Evolutionary conservation across 148 eudicot species (phyloP), one percentile per base, ranked within the genome.

Genomic region (Limonium bicolor): DNA sequence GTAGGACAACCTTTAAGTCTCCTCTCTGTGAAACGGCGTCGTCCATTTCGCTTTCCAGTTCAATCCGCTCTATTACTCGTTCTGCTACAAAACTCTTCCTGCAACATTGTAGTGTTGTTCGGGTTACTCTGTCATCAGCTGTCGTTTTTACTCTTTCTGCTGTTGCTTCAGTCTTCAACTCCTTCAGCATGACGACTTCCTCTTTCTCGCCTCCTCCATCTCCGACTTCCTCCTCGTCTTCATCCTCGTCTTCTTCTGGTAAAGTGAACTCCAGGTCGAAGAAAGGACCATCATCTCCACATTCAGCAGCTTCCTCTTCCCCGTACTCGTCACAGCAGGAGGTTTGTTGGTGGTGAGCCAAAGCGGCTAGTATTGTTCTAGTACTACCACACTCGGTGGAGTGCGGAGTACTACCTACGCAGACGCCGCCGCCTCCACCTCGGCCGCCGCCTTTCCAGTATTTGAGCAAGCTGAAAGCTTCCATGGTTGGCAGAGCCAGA

Each of bases 401-500:
- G 16, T 63, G 10, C 15, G 47, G 32, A 38, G 61, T 4, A 17
- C 12, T 35, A 27, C 44, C 40, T 4, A 18, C 27, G 41, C 46
- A 18, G 34, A 31, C 27, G n/a, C 38, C 35, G 25, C 32, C 8
- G 38, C 30, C 25, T 7, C 28, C 46, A 5, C 26, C 40, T 13
- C 50, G 26, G 12, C 57, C 63, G 24, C 59, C 43, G 5, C 60
- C 56, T 47, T 78, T 69, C 83, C 92, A 77, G 65, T 71, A 80
- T 40, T 68, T 86, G 76, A 86, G 92, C 30, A 86, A 58, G 62
- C 73, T 81, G 41, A 80, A 80, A 31, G 86, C 71, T 39, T 86
- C 92, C 95, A 86, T 86, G 7, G 86, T 69, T 43, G 92, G 86
- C 57, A 74, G 68, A 80, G 83, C 83, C 80, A 80, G 92, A 64